Percentiles rank a stretch among this genome's conserved stretches.
Conservation (phyloP, 2,329 filamentous ascomycete species). For the Colletotrichum lini region DNA sequence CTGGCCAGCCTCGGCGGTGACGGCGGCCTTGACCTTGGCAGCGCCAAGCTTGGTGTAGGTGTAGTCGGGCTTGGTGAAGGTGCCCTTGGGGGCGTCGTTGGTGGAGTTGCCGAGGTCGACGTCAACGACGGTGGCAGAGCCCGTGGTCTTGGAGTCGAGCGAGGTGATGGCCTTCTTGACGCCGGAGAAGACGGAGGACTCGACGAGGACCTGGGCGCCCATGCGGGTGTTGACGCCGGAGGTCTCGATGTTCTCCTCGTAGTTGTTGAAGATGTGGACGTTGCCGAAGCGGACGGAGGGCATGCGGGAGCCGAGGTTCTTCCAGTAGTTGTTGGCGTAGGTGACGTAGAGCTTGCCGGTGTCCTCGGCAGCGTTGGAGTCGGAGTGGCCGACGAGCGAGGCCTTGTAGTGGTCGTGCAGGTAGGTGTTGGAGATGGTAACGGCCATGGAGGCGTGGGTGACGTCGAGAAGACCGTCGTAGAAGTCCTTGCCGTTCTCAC, state of each 20-base stretch:
- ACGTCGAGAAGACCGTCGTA: conserved; percentile 78
- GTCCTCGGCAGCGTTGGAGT: conserved; percentile 71
- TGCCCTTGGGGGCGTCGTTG: conserved; percentile 65
- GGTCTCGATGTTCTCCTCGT: conserved; percentile 57
- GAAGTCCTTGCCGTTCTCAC: conserved; percentile 75
- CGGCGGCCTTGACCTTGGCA: conserved; percentile 59
- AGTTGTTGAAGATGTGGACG: conserved; percentile 70
- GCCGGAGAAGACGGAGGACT: conserved; percentile 66
- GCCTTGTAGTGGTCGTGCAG: conserved; percentile 68
- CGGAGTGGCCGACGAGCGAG: conserved; percentile 72
- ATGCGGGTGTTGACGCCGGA: conserved; percentile 70
- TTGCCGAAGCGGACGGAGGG: conserved; percentile 78
- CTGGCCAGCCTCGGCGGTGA: conserved; percentile 57
- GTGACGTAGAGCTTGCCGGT: conserved; percentile 74
- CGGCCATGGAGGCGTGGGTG: conserved; percentile 74
- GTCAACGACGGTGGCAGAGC: conserved; percentile 59
- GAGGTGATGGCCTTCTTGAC: conserved; percentile 55
- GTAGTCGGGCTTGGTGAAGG: conserved; percentile 68
- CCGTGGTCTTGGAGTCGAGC: conserved; percentile 57
- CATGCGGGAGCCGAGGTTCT: conserved; percentile 74
- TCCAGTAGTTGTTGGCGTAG: conserved; percentile 77
- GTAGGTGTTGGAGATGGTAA: conserved; percentile 63
- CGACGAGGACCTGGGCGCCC: conserved; percentile 71
- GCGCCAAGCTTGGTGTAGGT: conserved; percentile 62
- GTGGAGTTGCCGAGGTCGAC: conserved; percentile 59